These are phyloP conservation scores for Lentinula sp. DNA, from an alignment of 768 basidiomycete species.

Conservation along the genomic window DNA sequence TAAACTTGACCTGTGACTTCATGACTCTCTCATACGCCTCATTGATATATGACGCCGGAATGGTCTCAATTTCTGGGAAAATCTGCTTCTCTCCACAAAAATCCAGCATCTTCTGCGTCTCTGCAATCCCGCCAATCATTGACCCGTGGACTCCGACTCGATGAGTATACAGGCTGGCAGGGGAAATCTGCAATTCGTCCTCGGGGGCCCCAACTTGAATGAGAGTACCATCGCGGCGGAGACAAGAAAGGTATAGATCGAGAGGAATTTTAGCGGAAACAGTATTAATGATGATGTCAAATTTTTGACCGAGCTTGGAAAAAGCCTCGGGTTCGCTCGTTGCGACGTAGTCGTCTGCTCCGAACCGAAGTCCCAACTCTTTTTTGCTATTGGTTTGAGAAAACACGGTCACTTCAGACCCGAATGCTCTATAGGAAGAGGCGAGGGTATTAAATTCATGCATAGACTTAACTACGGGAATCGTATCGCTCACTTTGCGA, in stretches of 20 bases:
- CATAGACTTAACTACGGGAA: neutral
- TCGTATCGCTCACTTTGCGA: neutral
- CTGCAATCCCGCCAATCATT: neutral
- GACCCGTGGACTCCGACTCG: neutral
- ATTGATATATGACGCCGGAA: neutral
- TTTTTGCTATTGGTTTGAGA: conserved; percentile 37
- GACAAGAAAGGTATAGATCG: neutral
- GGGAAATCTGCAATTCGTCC: neutral
- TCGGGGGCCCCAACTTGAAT: neutral
- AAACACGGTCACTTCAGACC: conserved; percentile 45
- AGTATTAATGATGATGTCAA: conserved; percentile 31
- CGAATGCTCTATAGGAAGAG: conserved; percentile 37
- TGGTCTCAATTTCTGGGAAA: neutral
- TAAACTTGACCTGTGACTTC: conserved; percentile 5
- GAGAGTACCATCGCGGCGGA: neutral
- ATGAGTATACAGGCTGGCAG: neutral
- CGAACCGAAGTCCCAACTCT: conserved; percentile 41
- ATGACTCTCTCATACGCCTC: conserved; percentile 3
- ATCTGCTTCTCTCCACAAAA: neutral
- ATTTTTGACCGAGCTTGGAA: conserved; percentile 21
- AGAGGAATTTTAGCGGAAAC: conserved; percentile 11
- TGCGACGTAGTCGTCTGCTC: conserved; percentile 36
- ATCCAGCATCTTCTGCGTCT: neutral
- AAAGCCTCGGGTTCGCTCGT: conserved; percentile 32
- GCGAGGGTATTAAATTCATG: conserved; percentile 12